phyloP scores from a whole-genome alignment of 2,329 filamentous ascomycete genomes.

The Arthrinium puccinioides region DNA sequence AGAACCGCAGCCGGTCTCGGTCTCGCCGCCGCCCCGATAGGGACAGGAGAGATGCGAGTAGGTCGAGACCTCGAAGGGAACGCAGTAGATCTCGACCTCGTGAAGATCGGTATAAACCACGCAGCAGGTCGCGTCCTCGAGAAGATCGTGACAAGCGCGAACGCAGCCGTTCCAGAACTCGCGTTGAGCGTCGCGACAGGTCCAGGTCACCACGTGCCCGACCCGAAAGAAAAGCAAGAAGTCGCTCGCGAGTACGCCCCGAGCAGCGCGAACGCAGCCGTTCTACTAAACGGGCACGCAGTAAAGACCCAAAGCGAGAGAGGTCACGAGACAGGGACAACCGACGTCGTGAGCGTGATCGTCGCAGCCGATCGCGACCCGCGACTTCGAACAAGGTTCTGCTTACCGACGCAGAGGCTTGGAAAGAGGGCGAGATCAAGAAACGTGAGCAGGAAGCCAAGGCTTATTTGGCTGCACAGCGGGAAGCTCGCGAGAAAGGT shows the following conservation, averaged over 20 bases:
- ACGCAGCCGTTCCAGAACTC: slow-evolving; percentile 17
- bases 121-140: slow-evolving; percentile 18
- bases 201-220: slow-evolving; percentile 21
- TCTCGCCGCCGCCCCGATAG: background rate
- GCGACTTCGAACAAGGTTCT: slow-evolving; percentile 32
- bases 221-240: slow-evolving; percentile 20
- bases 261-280: slow-evolving; percentile 15
- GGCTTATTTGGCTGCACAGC: slow-evolving; percentile 54
- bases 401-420: slow-evolving; percentile 34
- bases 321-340: slow-evolving; percentile 12
- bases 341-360: slow-evolving; percentile 21
- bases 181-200: slow-evolving; percentile 19
- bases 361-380: slow-evolving; percentile 34
- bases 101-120: slow-evolving; percentile 7
- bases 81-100: slow-evolving; percentile 6
- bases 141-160: slow-evolving; percentile 22
- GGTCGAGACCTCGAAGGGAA: slow-evolving; percentile 2
- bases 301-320: slow-evolving; percentile 13
- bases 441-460: slow-evolving; percentile 58
- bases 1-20: background rate
- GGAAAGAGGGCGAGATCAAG: slow-evolving; percentile 55
- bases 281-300: slow-evolving; percentile 13
- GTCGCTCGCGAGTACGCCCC: slow-evolving; percentile 15
- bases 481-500: slow-evolving; percentile 53
- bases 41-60: background rate